Base-by-base conservation (phyloP, 2,329 filamentous ascomycete genomes). In the Trichothecium sympodiale region DNA sequence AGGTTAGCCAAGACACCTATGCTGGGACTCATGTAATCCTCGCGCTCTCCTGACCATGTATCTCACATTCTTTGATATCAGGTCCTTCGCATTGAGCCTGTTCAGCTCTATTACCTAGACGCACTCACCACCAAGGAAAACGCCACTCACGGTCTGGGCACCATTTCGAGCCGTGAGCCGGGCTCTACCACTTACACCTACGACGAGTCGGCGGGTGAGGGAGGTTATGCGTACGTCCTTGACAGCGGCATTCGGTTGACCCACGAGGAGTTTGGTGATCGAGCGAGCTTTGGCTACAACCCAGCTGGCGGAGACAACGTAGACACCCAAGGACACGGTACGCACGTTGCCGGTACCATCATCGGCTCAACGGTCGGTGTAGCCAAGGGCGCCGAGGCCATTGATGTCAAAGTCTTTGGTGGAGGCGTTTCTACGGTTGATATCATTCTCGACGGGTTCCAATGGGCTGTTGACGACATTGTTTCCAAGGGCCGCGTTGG, bases 161-260 rank as follows among this genome's bases (percentile, higher is more conserved):
- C 54, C 10, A 44, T 60, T 38, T 59, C 55, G 10, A 52, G 52
- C 42, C 48, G 51, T 20, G 17, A 35, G 1, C 36, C 36, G 1
- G 53, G 50, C 27, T 46, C 37, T 17, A 47, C 41, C 13, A 48
- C 41, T 35, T 76, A 75, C 49, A 50, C 65, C 33, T 74, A 70
- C 42, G 69, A 74, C 48, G 56, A 55, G 37, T 56, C 55, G 14
- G 65, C 65, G 30, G 70, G 71, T 16, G 31, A 59, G 31, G 65
- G 64, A 27, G 71, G 71, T 44, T 77, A 69, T 23, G 69, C 65
- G 31, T 81, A 73, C 51, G 55, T 81, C 16, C 65, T 81, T 32
- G 77, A 81, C 53, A 79, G 74, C 4, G 77, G 77, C 45, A 71
- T 80, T 43, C 57, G 57, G 32, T 56, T 59, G 16, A 60, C 63